These are phyloP conservation scores for Penicillium goetzii DNA, from an alignment of 495 filamentous ascomycete genomes.

Conservation along the genomic window DNA sequence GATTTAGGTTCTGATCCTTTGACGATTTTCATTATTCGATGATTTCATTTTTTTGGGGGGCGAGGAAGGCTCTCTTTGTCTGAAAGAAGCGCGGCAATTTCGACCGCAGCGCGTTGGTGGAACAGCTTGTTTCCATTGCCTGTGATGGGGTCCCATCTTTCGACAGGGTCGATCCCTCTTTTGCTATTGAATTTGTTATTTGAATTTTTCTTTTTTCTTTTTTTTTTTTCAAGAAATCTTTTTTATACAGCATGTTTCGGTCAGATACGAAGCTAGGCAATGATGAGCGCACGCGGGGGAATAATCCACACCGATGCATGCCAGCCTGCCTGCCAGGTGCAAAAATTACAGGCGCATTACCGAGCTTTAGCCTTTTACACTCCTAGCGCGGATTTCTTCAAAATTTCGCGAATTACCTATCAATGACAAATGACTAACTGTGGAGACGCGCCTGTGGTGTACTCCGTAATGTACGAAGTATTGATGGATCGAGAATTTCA, in stretches of 20 bases:
- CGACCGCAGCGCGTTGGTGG: slow-evolving; percentile 7
- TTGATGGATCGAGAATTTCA: neutral
- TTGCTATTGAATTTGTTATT: slow-evolving; percentile 17
- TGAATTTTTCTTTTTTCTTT: slow-evolving; percentile 15
- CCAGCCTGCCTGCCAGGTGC: neutral
- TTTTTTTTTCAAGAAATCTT: slow-evolving; percentile 8
- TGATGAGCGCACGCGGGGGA: slow-evolving; percentile 12
- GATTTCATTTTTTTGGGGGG: neutral
- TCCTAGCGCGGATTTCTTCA: slow-evolving; percentile 7
- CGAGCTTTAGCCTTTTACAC: slow-evolving; percentile 18
- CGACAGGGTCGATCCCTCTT: slow-evolving; percentile 4
- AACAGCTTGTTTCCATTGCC: slow-evolving; percentile 5
- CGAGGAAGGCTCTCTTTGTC: slow-evolving; percentile 17
- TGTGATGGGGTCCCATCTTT: neutral
- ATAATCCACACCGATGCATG: slow-evolving; percentile 6
- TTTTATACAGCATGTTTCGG: slow-evolving; percentile 15
- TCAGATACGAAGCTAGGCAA: slow-evolving; percentile 9
- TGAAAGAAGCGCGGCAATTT: slow-evolving; percentile 22
- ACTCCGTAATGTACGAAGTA: neutral
- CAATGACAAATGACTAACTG: slow-evolving; percentile 27
- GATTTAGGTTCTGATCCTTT: slow-evolving; percentile 6
- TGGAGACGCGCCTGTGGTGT: slow-evolving; percentile 13
- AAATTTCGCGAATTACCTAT: neutral
- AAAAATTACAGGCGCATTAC: slow-evolving; percentile 15
- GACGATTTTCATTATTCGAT: neutral